Evolutionary conservation across 2,329 filamentous ascomycete species (phyloP), one percentile per base, ranked within the genome.

Genomic region (Tolypocladium capitatum): DNA sequence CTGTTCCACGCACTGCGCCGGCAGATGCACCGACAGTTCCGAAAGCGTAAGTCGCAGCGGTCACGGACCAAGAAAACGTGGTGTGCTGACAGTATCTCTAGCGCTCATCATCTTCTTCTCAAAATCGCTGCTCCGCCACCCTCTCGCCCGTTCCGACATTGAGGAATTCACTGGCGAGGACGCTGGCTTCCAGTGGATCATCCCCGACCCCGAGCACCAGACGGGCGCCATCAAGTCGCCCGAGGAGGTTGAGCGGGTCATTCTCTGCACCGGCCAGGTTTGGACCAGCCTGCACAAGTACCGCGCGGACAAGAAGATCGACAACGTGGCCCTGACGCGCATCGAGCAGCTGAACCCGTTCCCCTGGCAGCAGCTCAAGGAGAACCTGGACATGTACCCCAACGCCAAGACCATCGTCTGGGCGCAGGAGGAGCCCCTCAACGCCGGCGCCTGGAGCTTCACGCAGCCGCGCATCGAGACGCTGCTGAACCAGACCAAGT

Each of bases 1-100:
- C 69, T 94, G 65, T 98, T 98, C 83, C 92, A 98, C 70, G 83
- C 92, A 56, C 79, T 98, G 54, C 86, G 92, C 65, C 82, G 92
- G 69, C 92, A 98, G 73, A 95, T 98, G 83, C 90, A 97, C 77
- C 82, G 92, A 62, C 91, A 98, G 66, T 98, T 98, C 85, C 83
- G 92, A 72, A 98, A 98, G 76, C 92, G 87, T 92, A 76, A 81
- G 86, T 76, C 41, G 27, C 11, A 28, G 38, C 31, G 46, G 38
- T 43, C 10, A 7, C 16, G 40, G 53, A 31, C 30, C 31, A 10
- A 43, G 11, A 42, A 30, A 36, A 16, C 20, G 14, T n/a, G 6
- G 7, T 38, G 7, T 10, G 14, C 50, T 52, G 24, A 52, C 48
- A 28, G 16, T 3, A 18, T 32, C 31, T 4, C 20, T 40, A 91